Evolutionary conservation across 352 stramenopile genomes (phyloP), one percentile per base, ranked within the genome.

Genomic region (Peronospora belbahrii): DNA sequence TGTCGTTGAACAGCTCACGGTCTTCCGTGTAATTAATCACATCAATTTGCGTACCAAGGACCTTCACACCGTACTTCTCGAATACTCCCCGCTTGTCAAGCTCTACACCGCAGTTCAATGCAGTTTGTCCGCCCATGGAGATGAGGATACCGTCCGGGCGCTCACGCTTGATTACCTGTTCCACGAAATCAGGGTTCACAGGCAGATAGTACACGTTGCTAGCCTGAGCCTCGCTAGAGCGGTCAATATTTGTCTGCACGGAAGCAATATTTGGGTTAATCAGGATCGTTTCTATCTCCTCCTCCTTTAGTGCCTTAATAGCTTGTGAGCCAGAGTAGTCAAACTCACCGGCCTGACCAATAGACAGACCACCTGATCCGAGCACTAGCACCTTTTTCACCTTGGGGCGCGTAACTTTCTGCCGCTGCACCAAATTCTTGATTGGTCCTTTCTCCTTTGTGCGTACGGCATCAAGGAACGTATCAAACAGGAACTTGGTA

Each of bases 251-350:
- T 20, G 96, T 99, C 73, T 99, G 96, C 25, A 99, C 96, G 15
- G 94, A 97, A 20, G 96, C 96, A 63, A 99, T 99, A 66, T 99
- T 99, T 28, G 96, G 96, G 75, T 99, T 99, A 76, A 99, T 99
- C 24, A 99, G 65, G 40, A 99, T 92, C 54, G 97, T 97, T 62
- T 98, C 90, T 35, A 98, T 94, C 53, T 94, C 73, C 73, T 98
- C 96, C 59, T 99, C 96, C 64, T 99, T 99, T 11, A 99, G 67
- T 31, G 96, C 96, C 81, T 98, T 98, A 62, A 98, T 97, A 19
- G 90, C 94, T 64, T 99, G 95, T 59, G 94, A 96, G 35, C 95
- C 95, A 20, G 88, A 97, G 80, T 98, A 99, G 65, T 99, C 96
- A 60, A 99, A 99, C 76, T 99, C 95, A 53, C 95, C 94, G 14